Conservation (phyloP, 106 monocot genomes). For the Apostasia shenzhenica region DNA sequence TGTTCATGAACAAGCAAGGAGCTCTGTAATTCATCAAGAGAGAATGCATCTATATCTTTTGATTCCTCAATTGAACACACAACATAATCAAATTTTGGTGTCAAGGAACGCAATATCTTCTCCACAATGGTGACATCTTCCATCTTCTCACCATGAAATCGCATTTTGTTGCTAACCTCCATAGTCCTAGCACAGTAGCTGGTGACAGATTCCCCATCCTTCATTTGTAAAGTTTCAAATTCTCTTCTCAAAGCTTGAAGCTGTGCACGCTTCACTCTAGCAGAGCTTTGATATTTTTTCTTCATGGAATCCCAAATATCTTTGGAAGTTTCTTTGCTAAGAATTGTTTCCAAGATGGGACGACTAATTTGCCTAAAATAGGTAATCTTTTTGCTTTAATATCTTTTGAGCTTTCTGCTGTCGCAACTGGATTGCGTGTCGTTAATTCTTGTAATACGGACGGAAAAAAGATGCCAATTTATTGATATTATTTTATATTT, state of each 20-base stretch:
- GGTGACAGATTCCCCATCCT: too few relatives aligned
- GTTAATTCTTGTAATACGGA: too few relatives aligned
- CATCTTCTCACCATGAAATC: background rate
- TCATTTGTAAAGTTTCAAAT: background rate
- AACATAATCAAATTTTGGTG: conserved; percentile 1
- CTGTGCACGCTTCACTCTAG: conserved; percentile 2
- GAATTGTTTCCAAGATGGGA: conserved; percentile 7
- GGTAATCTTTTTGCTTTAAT: background rate
- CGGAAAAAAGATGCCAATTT: too few relatives aligned
- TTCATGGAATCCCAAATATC: conserved; percentile 8
- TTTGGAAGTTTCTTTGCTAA: conserved; percentile 1
- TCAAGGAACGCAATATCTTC: background rate
- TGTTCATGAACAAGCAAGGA: too few relatives aligned
- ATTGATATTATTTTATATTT: too few relatives aligned
- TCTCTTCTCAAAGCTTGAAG: conserved; percentile 6
- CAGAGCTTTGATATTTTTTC: conserved; percentile 2
- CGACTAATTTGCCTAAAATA: conserved; percentile 1
- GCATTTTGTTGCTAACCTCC: background rate
- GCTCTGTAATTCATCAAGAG: too few relatives aligned
- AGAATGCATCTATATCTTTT: too few relatives aligned
- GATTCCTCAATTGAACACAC: too few relatives aligned
- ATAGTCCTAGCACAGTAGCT: background rate
- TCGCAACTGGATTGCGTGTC: too few relatives aligned
- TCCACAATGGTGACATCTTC: background rate
- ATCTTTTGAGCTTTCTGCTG: conserved; percentile 3